These are phyloP conservation scores for Cerrena zonata DNA, from an alignment of 1,284 basidiomycete species.

Conservation along the genomic window DNA sequence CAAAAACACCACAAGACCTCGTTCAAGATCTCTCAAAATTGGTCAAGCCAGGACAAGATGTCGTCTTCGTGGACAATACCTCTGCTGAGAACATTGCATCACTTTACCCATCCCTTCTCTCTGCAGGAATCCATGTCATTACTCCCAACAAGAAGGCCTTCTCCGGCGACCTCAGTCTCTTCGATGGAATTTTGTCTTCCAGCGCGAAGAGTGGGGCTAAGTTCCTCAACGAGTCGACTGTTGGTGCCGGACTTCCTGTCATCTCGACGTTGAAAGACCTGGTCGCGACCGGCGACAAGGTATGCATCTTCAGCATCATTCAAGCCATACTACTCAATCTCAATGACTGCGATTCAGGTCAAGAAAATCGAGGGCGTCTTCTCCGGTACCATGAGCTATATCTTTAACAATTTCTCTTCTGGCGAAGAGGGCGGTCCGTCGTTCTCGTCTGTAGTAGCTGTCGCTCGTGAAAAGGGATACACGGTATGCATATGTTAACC, in stretches of 20 bases:
- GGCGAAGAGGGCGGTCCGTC: slow-evolving; percentile 51
- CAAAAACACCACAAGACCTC: neutral
- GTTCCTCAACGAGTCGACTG: slow-evolving; percentile 88
- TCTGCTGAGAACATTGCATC: slow-evolving; percentile 80
- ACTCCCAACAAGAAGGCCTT: slow-evolving; percentile 99
- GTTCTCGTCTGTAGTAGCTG: slow-evolving; percentile 86
- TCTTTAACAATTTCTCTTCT: slow-evolving; percentile 94
- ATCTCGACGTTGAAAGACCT: slow-evolving; percentile 89
- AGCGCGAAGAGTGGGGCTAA: slow-evolving; percentile 53
- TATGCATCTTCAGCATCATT: slow-evolving; percentile 25
- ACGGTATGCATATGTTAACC: slow-evolving; percentile 52
- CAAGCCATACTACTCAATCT: neutral
- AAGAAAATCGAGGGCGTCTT: slow-evolving; percentile 82
- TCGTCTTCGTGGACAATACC: slow-evolving; percentile 91
- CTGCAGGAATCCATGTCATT: slow-evolving; percentile 78
- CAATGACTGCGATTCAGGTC: slow-evolving; percentile 38
- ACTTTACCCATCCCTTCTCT: slow-evolving; percentile 79
- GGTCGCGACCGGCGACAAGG: slow-evolving; percentile 87
- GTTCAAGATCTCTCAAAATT: slow-evolving; percentile 18
- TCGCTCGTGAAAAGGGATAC: slow-evolving; percentile 90
- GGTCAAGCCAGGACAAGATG: slow-evolving; percentile 46
- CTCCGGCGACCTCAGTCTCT: slow-evolving; percentile 72
- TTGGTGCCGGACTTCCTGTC: slow-evolving; percentile 92
- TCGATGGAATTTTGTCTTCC: slow-evolving; percentile 62
- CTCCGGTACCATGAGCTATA: slow-evolving; percentile 95